Conservation (phyloP, 768 basidiomycete genomes). For the Russula emetica region DNA sequence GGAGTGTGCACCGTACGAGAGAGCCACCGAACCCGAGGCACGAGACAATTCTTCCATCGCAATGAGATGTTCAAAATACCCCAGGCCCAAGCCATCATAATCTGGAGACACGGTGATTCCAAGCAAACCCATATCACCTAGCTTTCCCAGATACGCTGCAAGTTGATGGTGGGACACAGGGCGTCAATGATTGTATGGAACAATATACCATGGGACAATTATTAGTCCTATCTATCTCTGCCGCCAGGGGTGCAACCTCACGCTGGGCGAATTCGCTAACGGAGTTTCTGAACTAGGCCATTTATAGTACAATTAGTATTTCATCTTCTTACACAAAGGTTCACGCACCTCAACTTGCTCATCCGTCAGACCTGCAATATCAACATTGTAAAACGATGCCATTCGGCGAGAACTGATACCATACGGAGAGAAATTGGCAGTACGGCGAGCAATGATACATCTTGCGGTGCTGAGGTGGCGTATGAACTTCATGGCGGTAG, state of each 20-base stretch:
- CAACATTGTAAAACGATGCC: constrained; percentile 62
- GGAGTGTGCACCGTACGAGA: constrained; percentile 90
- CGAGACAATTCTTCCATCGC: constrained; percentile 94
- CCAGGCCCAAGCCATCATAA: constrained; percentile 78
- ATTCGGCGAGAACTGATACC: constrained; percentile 15
- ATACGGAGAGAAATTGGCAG: neutral
- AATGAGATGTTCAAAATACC: constrained; percentile 83
- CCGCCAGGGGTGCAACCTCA: constrained; percentile 82
- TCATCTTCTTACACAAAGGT: neutral
- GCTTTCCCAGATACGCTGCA: constrained; percentile 82
- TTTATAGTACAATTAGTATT: neutral
- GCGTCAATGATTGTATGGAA: neutral
- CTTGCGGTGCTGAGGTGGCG: neutral
- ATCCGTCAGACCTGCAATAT: constrained; percentile 71
- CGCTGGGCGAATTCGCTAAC: constrained; percentile 75
- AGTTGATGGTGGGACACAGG: neutral
- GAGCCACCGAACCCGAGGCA: constrained; percentile 86
- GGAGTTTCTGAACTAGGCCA: constrained; percentile 69
- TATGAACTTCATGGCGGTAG: neutral
- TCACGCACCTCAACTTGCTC: constrained; percentile 70
- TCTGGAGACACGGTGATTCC: constrained; percentile 78
- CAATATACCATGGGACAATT: constrained; percentile 64
- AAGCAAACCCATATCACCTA: constrained; percentile 89
- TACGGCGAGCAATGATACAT: neutral
- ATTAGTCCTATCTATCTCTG: constrained; percentile 82